Evolutionary conservation across 2,329 filamentous ascomycete species (phyloP), one percentile per base, ranked within the genome.

Genomic region (Didymella pomorum): DNA sequence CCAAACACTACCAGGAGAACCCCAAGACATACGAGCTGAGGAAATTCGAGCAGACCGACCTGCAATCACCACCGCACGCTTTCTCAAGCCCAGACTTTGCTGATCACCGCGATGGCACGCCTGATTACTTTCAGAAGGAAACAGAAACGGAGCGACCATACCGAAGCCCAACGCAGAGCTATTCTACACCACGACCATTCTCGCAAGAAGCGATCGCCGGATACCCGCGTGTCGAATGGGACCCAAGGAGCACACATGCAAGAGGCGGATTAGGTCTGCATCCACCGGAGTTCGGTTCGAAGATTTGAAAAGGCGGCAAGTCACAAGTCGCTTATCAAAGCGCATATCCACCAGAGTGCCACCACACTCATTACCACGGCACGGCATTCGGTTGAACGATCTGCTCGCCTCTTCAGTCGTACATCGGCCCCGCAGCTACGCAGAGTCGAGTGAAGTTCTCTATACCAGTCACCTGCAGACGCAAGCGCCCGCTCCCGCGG

Each of bases 1-100:
- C 93, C n/a, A 74, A 67, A 45, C 63, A 74, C 50, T 73, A 70
- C 56, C 74, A 66, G 42, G 68, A 67, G 49, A 71, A 75, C 33
- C 48, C 67, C 10, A 71, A 68, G 26, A 67, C 71, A 35, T 78
- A 70, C 62, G 77, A 79, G 56, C 51, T 79, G 41, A 67, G 68
- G 21, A 76, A 76, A 46, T 69, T 78, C 42, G 65, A 70, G n/a
- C 52, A 62, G 28, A 49, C 41, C 12, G 65, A 68, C 20, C 44
- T 71, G 1, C 69, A 71, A 53, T 57, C 64, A 25, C 75, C 70
- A n/a, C 63, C 62, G 18, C 71, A 67, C 35, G 69, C 70, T 14
- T 54, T 71, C 42, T 70, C 63, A 2, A 72, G 69, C 42, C 68
- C 74, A 2, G 65, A 62, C 10, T 53, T 64, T 46, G 12, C 43